Base-by-base conservation (phyloP, 1,284 basidiomycete genomes). In the Lignosus rhinocerotis region DNA sequence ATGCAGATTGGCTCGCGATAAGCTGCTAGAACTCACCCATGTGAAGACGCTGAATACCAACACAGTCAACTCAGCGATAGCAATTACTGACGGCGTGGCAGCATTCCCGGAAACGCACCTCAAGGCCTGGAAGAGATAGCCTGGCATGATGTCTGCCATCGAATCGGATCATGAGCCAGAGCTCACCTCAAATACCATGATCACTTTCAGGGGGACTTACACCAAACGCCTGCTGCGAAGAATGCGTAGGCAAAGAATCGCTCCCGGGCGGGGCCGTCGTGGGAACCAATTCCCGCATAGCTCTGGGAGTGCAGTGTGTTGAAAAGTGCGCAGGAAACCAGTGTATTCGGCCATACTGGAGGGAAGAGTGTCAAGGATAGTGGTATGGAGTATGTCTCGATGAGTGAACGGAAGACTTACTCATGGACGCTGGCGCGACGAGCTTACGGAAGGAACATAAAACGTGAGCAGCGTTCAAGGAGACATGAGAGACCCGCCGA, bases 341-440 rank as follows among this genome's bases (percentile, higher is more conserved):
- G 80, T 60, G 92, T 91, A 17, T 81, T 76, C 0, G 95, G 95
- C 95, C 95, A 97, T 66, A 97, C 72, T 66, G 50, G 14, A 30
- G 42, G 31, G 43, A 43, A 39, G n/a, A 1, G 36, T 14, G 36
- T 39, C 25, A 4, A 25, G 36, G 39, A 44, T 11, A 32, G 33
- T 31, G 3, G 32, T 34, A 39, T 3, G 43, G 32, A 25, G 3
- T 4, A 14, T 31, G 25, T 9, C 21, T 38, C 16, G 36, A n/a
- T 14, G 17, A 39, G 38, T 25, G 19, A 38, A 21, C 25, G 38
- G 10, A 8, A n/a, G n/a, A 66, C 63, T 5, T 34, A 76, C 87
- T 92, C 92, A 97, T 94, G 0, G 90, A 90, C 0, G 94, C 92
- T 0, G 95, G 96, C 64, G 88, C 85, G 8, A 95, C 91, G 38